Evolutionary conservation across 2,329 filamentous ascomycete genomes (phyloP), one percentile per base, ranked within the genome.

Genomic region (Boeremia lycopersici): DNA sequence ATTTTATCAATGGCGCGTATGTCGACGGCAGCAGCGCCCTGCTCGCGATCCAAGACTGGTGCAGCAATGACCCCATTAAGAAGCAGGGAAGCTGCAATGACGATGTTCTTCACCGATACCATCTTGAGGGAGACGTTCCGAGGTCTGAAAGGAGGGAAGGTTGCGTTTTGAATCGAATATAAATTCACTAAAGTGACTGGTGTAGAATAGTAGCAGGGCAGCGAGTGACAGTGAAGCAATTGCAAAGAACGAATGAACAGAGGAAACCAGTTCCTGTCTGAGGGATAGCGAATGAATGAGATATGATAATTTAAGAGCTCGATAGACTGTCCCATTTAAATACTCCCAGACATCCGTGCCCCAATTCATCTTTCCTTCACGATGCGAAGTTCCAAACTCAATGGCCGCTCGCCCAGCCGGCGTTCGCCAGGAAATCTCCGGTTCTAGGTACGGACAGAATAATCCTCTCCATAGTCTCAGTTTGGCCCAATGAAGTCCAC

Each of bases 261-360:
- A 41, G 39, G 39, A 41, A 41, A 41, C 39, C 39, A 41, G 39
- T 29, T 41, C 39, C 39, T 41, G 25, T 41, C 39, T 29, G 39
- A 29, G 23, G 11, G 36, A 39, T 39, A 15, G 36, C 19, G 19
- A 41, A 11, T 33, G 28, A 33, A 23, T 31, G 28, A 31, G 40
- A 31, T 43, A n/a, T 17, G 28, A 31, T 19, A 23, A 7, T 43
- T n/a, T 13, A 12, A 26, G 13, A 33, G 17, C 26, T 8, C 12
- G n/a, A 33, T 15, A 5, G 15, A 43, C n/a, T 43, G 40, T 23
- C 19, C 17, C 6, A 23, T 23, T 23, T 43, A 19, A 43, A 43
- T 43, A 43, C 40, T 28, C 19, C n/a, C 13, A 23, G 26, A 29
- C 10, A 29, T n/a, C n/a, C 12, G 38, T 28, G 23, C 35, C 9